Evolutionary conservation across 2,329 filamentous ascomycete species (phyloP).

Genomic region (Ophiosphaerella herpotricha): DNA sequence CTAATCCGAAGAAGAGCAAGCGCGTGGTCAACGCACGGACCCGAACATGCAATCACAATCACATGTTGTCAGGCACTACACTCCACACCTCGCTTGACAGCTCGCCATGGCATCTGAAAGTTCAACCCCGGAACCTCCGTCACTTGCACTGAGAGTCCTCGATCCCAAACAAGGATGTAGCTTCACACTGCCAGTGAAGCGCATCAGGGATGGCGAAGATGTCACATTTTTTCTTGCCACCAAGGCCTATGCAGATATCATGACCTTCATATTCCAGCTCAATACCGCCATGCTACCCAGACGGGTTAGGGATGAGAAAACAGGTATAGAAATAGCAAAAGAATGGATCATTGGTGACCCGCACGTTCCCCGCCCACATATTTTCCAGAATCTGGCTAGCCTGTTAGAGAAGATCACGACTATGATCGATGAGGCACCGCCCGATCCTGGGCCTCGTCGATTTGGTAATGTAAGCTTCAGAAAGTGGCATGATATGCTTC

Average conservation of each 20-base stretch:
- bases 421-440: conserved; percentile 78
- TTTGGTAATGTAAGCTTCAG: conserved; percentile 94
- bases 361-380: conserved; percentile 55
- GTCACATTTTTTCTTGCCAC: conserved; percentile 79
- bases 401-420: conserved; percentile 68
- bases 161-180: conserved; percentile 23
- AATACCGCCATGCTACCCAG: conserved; percentile 84
- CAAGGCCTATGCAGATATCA: conserved; percentile 84
- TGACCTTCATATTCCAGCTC: conserved; percentile 85
- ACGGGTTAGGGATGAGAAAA: conserved; percentile 49
- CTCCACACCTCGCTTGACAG: not conserved
- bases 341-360: conserved; percentile 56
- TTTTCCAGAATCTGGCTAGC: conserved; percentile 67
- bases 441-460: conserved; percentile 80
- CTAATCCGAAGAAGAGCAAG: too few relatives aligned
- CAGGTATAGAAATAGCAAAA: conserved; percentile 49
- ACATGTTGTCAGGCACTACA: not conserved
- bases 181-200: conserved; percentile 74
- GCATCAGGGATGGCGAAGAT: conserved; percentile 83
- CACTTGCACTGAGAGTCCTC: conserved; percentile 28
- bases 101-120: conserved; percentile 23
- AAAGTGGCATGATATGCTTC: conserved; percentile 75
- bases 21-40: too few relatives aligned
- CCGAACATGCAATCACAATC: conserved; percentile 24
- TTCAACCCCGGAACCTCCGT: not conserved